Percentiles rank a stretch among this genome's conserved stretches.
Evolutionary conservation across 805 yeast species (phyloP).

Genomic region (Starmerella floris): DNA sequence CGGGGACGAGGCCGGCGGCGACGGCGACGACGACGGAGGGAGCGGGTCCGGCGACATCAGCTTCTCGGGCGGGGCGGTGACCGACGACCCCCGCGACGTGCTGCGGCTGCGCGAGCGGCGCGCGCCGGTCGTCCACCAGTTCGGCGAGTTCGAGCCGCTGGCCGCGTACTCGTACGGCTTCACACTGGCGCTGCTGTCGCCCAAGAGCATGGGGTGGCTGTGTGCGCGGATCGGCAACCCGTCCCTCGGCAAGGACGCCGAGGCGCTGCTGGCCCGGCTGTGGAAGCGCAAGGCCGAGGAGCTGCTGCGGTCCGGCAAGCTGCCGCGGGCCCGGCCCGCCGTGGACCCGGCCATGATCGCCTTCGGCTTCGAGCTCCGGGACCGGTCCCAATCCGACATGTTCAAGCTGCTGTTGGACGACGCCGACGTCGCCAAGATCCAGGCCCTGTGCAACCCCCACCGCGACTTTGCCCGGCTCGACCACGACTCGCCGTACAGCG

Average conservation of each 20-base stretch:
- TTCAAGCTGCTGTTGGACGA: conserved; percentile 5
- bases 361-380: conserved; percentile 1
- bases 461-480: conserved; percentile 6
- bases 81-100: conserved; percentile 2
- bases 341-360: conserved; percentile 9
- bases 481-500: conserved; percentile 12
- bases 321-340: background rate
- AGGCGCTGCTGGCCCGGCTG: conserved; percentile 5
- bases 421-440: conserved; percentile 6
- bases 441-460: conserved; percentile 6
- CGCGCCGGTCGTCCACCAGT: conserved; percentile 8
- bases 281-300: conserved; percentile 6
- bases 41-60: background rate
- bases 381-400: background rate
- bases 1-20: conserved; percentile 1
- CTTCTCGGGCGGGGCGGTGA: background rate
- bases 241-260: conserved; percentile 11
- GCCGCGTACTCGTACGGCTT: conserved; percentile 16
- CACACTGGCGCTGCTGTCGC: conserved; percentile 10
- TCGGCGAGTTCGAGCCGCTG: conserved; percentile 11
- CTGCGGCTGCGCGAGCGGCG: conserved; percentile 11
- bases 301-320: background rate
- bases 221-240: conserved; percentile 14
- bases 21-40: conserved; percentile 2
- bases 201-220: conserved; percentile 14